Conservation (phyloP, 2,329 filamentous ascomycete species). For the Clonostachys chloroleuca region DNA sequence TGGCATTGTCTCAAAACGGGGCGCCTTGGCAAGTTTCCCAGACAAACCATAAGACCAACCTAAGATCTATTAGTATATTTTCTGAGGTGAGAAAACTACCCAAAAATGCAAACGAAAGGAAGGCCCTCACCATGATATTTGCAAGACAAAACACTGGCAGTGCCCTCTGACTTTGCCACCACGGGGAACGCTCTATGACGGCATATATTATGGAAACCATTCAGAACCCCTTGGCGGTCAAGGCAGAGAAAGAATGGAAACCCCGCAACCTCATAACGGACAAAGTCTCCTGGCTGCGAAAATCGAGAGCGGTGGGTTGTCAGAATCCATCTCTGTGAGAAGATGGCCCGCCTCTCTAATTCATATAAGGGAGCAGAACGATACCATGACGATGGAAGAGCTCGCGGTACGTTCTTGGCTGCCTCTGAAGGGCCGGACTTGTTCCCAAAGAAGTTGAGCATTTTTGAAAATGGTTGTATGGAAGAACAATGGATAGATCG, state of each 20-base stretch:
- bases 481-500: no score
- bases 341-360: slow-evolving; percentile 45
- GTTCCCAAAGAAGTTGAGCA: no score
- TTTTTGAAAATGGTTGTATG: no score
- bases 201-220: slow-evolving; percentile 60
- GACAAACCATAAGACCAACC: slow-evolving; percentile 56
- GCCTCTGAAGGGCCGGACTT: no score
- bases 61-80: slow-evolving; percentile 36
- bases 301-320: slow-evolving; percentile 1
- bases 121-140: no score
- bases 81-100: no score
- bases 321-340: slow-evolving; percentile 45
- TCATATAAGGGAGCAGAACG: slow-evolving; percentile 39
- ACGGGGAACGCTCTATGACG: slow-evolving; percentile 57
- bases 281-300: slow-evolving; percentile 42
- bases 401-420: background rate
- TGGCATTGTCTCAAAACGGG: slow-evolving; percentile 47
- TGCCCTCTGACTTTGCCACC: slow-evolving; percentile 28
- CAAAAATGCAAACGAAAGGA: no score
- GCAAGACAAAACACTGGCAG: background rate
- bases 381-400: slow-evolving; percentile 16
- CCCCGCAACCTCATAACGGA: slow-evolving; percentile 48
- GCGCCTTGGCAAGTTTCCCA: slow-evolving; percentile 55
- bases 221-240: slow-evolving; percentile 45
- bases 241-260: slow-evolving; percentile 49